Evolutionary conservation across 768 basidiomycete genomes (phyloP).

Genomic region (Lyophyllum semitale): DNA sequence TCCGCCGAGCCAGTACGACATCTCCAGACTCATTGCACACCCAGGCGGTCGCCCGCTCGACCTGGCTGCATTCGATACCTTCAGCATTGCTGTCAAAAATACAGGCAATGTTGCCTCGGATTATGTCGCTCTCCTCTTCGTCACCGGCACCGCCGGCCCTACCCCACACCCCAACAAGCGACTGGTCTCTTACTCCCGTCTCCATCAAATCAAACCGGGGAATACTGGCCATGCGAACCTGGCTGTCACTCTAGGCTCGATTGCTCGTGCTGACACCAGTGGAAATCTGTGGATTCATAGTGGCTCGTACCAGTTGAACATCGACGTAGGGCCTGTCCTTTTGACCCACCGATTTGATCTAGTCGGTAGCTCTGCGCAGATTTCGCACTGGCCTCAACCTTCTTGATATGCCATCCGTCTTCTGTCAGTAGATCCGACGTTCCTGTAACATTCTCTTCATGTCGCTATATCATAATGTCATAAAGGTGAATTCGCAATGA

Average conservation of each 20-base stretch:
- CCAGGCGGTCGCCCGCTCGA: slow-evolving; percentile 32
- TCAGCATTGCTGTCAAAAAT: slow-evolving; percentile 50
- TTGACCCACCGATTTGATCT: slow-evolving; percentile 44
- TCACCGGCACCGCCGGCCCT: slow-evolving; percentile 48
- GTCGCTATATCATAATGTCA: no score
- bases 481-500: no score
- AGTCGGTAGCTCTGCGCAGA: slow-evolving; percentile 39
- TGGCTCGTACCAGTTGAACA: slow-evolving; percentile 42
- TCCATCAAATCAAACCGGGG: slow-evolving; percentile 29
- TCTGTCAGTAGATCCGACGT: no score
- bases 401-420: no score
- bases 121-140: slow-evolving; percentile 56
- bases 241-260: slow-evolving; percentile 46
- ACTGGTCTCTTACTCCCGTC: slow-evolving; percentile 50
- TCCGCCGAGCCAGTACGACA: slow-evolving; percentile 38
- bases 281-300: slow-evolving; percentile 48
- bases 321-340: slow-evolving; percentile 42
- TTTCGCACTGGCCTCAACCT: slow-evolving; percentile 42
- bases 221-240: slow-evolving; percentile 31
- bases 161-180: slow-evolving; percentile 53
- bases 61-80: slow-evolving; percentile 48
- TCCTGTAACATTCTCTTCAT: no score
- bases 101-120: slow-evolving; percentile 51
- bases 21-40: slow-evolving; percentile 36
- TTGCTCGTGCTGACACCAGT: slow-evolving; percentile 47